Evolutionary conservation across 108 stramenopile species (phyloP).

Genomic region (Skeletonema marinoi): DNA sequence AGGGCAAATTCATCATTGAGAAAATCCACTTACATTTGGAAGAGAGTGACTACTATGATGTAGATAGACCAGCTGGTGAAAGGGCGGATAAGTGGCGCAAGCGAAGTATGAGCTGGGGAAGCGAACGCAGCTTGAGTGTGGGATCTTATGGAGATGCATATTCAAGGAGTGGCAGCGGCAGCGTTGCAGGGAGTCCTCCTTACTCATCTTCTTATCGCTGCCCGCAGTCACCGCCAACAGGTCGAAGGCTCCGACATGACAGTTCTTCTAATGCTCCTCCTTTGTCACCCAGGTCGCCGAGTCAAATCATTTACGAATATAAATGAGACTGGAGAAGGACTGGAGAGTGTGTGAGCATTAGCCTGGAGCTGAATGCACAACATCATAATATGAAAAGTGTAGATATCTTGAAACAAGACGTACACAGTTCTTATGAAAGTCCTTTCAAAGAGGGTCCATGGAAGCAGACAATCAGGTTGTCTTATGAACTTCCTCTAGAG

Average conservation of each 20-base stretch:
- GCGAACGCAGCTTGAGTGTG: slow-evolving; percentile 37
- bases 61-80: slow-evolving; percentile 75
- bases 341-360: neutral
- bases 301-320: slow-evolving; percentile 50
- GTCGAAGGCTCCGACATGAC: neutral
- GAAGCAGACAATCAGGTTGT: neutral
- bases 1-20: slow-evolving; percentile 94
- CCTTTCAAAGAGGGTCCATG: neutral
- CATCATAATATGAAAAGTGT: neutral
- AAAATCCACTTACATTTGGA: slow-evolving; percentile 86
- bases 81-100: slow-evolving; percentile 71
- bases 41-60: slow-evolving; percentile 64
- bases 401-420: neutral
- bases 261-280: neutral
- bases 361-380: neutral
- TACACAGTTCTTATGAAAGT: neutral
- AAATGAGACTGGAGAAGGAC: neutral
- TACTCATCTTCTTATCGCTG: neutral
- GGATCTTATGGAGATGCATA: slow-evolving; percentile 12
- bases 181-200: neutral
- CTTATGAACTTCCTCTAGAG: neutral
- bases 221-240: neutral
- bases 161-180: neutral
- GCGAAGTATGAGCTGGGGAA: slow-evolving; percentile 81
- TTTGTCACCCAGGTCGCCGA: slow-evolving; percentile 27